phyloP scores from a whole-genome alignment of 1,284 basidiomycete genomes.

The Boletellus sp. region DNA sequence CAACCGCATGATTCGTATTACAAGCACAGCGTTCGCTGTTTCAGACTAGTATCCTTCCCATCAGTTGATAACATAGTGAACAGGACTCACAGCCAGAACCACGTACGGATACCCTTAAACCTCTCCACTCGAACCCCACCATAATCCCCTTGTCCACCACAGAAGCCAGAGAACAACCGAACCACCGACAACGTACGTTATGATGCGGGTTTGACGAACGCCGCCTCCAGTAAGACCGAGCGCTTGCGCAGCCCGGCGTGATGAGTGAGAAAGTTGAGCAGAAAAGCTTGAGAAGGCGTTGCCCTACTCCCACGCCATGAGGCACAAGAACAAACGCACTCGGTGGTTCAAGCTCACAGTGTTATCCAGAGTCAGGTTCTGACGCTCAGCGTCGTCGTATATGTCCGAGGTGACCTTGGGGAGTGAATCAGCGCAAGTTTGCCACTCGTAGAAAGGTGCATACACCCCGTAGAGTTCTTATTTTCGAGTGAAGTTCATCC shows the following conservation, averaged over 20 bases:
- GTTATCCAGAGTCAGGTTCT: slow-evolving; percentile 71
- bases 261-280: slow-evolving; percentile 56
- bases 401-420: slow-evolving; percentile 74
- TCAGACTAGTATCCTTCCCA: background rate
- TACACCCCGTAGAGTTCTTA: slow-evolving; percentile 72
- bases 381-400: slow-evolving; percentile 75
- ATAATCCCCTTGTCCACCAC: slow-evolving; percentile 33
- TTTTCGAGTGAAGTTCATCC: slow-evolving; percentile 78
- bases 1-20: slow-evolving; percentile 7
- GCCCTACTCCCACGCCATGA: slow-evolving; percentile 38
- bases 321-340: background rate
- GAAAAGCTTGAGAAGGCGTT: slow-evolving; percentile 65
- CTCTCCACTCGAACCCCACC: slow-evolving; percentile 23
- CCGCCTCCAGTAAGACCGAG: slow-evolving; percentile 61
- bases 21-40: slow-evolving; percentile 1
- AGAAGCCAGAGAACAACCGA: slow-evolving; percentile 44
- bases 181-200: slow-evolving; percentile 50
- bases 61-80: background rate
- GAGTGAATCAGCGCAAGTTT: slow-evolving; percentile 6
- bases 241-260: slow-evolving; percentile 61
- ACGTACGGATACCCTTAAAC: slow-evolving; percentile 17
- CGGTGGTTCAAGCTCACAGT: slow-evolving; percentile 46
- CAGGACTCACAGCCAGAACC: background rate
- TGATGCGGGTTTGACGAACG: slow-evolving; percentile 64
- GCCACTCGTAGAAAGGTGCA: slow-evolving; percentile 22